phyloP scores from a whole-genome alignment of 73 alveolate species.

The Paramecium tetraurelia region DNA sequence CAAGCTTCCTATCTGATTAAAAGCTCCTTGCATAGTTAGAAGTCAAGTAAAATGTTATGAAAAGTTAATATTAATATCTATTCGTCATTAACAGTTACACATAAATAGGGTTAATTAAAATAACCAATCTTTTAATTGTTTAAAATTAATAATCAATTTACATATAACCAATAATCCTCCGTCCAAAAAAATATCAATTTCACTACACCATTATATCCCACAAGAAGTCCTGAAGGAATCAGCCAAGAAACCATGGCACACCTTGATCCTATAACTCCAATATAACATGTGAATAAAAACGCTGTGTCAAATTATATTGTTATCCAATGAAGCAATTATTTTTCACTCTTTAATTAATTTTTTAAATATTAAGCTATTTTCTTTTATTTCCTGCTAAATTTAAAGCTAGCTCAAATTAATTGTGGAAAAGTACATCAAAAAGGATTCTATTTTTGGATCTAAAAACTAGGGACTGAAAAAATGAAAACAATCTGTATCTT shows the following conservation, averaged over 20 bases:
- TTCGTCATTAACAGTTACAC: not conserved
- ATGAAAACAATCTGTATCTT: not conserved
- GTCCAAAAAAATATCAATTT: constrained; percentile 65
- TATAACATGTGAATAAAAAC: not conserved
- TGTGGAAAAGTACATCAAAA: constrained; percentile 14
- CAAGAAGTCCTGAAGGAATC: constrained; percentile 67
- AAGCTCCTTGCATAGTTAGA: not conserved
- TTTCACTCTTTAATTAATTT: constrained; percentile 12
- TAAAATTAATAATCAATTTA: constrained; percentile 65
- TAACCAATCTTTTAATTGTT: constrained; percentile 63
- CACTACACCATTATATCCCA: constrained; percentile 66
- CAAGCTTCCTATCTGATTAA: not conserved
- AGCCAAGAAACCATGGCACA: constrained; percentile 4
- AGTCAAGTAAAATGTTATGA: not conserved
- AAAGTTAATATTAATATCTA: not conserved
- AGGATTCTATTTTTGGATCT: constrained; percentile 63
- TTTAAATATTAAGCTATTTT: not conserved
- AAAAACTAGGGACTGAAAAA: not conserved
- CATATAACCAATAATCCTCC: constrained; percentile 65
- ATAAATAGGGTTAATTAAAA: not conserved
- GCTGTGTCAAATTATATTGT: constrained; percentile 55
- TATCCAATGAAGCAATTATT: constrained; percentile 70
- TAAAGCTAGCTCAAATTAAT: not conserved
- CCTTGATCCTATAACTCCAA: too few species aligned
- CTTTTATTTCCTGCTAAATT: not conserved